Evolutionary conservation across 208 protist genomes (phyloP), one percentile per base, ranked within the genome.

Genomic region (Trichomonas vaginalis): DNA sequence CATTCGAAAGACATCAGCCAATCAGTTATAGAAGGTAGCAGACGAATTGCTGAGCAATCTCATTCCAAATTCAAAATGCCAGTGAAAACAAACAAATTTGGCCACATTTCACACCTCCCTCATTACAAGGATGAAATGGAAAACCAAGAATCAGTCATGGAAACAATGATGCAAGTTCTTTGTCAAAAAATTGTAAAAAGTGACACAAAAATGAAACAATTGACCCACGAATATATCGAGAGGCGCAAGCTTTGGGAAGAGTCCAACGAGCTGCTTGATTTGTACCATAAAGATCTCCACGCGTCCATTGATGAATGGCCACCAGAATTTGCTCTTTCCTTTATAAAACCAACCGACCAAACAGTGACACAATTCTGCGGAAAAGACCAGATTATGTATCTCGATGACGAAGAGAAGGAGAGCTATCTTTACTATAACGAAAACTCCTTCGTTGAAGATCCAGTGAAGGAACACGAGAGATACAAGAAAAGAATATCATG

Each of bases 301-400:
- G 40, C 40, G 39, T 14, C 46, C 0, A 32, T 92, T 40, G 27
- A 48, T 51, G 27, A 51, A 6, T 92, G 86, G 86, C 86, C 86
- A 3, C 40, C 40, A 4, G 86, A 92, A 39, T 45, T 88, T 35
- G 45, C 46, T 51, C 45, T 45, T 10, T 27, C 27, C 17, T 17
- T 92, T 1, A 42, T 45, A 0, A 92, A 92, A 39, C 86, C 86
- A 27, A 92, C 42, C 48, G 86, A 92, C 39, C 42, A 51, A 35
- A 51, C 45, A 48, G 15, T n/a, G 10, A 35, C 0, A 27, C 8
- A 32, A 56, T 92, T 23, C 14, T 42, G 35, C 46, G 86, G 40
- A 17, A 14, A 42, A 42, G 86, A 92, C 56, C 86, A 92, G 86
- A 42, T 45, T 39, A 92, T 92, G 86, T 92, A 92, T 92, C 86